Percentiles rank a stretch among this genome's conserved stretches.
These are phyloP conservation scores for Galeopsis tetrahit DNA, from an alignment of 257 asterid species.

Conservation along the genomic window DNA sequence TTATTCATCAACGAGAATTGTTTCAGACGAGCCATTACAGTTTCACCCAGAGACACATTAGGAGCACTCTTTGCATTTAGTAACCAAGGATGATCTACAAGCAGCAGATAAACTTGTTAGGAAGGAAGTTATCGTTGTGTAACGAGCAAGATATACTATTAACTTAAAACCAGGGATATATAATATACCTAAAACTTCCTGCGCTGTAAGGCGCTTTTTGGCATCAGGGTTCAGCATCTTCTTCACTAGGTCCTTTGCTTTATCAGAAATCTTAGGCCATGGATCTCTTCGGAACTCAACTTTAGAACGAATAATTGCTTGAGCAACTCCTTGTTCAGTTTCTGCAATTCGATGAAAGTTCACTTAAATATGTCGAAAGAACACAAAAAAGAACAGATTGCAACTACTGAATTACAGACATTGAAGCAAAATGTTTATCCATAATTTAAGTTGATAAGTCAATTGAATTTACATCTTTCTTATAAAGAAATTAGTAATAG, in stretches of 20 bases:
- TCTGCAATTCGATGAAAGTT: slow-evolving; percentile 42
- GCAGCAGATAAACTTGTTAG: slow-evolving; percentile 26
- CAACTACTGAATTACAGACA: not conserved
- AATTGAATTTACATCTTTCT: not conserved
- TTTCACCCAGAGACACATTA: slow-evolving; percentile 63
- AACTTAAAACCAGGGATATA: not conserved
- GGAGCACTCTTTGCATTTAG: slow-evolving; percentile 60
- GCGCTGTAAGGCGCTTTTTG: slow-evolving; percentile 50
- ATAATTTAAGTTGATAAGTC: not conserved
- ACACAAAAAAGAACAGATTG: not conserved
- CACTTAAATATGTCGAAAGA: not conserved
- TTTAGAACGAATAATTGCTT: slow-evolving; percentile 55
- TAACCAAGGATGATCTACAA: slow-evolving; percentile 67
- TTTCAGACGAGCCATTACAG: slow-evolving; percentile 65
- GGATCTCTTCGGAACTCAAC: slow-evolving; percentile 61
- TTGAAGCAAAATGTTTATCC: slow-evolving; percentile 4
- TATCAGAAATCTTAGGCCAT: slow-evolving; percentile 68
- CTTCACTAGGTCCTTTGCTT: slow-evolving; percentile 62
- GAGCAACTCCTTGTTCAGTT: slow-evolving; percentile 72
- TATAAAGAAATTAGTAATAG: not conserved
- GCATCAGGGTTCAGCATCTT: slow-evolving; percentile 66
- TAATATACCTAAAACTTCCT: slow-evolving; percentile 59
- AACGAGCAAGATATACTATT: not conserved
- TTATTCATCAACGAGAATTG: slow-evolving; percentile 68
- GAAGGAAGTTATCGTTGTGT: not conserved